phyloP scores from a whole-genome alignment of 306 rosid species.

The barrel medic (Medicago truncatula) region MtrunA17r5.0-ANR NC_053047.1:2573001-2573500 shows the following conservation, averaged over 20 bases:
- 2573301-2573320: no score
- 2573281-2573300: neutral
- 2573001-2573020: slow-evolving; percentile 51
- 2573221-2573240: neutral
- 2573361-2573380: no score
- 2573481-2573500: no score
- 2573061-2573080: slow-evolving; percentile 67
- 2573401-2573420: no score
- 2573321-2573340: no score
- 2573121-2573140: slow-evolving; percentile 55
- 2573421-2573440: no score
- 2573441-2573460: no score
- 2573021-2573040: slow-evolving; percentile 55
- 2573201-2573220: neutral
- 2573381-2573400: no score
- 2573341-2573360: no score
- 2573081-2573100: slow-evolving; percentile 62
- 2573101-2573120: slow-evolving; percentile 84
- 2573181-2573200: slow-evolving; percentile 38
- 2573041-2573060: slow-evolving; percentile 68
- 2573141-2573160: slow-evolving; percentile 30
- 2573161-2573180: slow-evolving; percentile 23
- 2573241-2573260: slow-evolving; percentile 34
- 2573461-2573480: no score
- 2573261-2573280: slow-evolving; percentile 30